Percentiles rank a stretch among this genome's conserved stretches.
These are phyloP conservation scores for Kluyveromyces starmeri DNA, from an alignment of 805 yeast genomes.

Conservation along the genomic window DNA sequence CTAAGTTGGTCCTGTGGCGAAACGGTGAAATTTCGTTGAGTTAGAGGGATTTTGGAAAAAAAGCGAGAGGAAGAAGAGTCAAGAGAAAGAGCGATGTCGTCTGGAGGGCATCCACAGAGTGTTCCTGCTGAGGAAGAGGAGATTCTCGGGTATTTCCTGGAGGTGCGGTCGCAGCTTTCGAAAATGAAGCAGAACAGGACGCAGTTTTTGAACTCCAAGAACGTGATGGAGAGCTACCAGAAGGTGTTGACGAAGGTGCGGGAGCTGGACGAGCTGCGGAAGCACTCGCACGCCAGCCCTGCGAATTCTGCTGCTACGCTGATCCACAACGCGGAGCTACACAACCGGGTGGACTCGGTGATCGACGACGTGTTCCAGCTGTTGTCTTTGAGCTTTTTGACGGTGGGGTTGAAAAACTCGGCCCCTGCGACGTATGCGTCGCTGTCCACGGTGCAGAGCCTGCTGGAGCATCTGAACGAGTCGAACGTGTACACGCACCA, in stretches of 20 bases:
- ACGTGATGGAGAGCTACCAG: constrained; percentile 52
- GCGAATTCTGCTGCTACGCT: constrained; percentile 19
- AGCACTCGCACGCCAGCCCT: constrained; percentile 25
- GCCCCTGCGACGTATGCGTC: constrained; percentile 95
- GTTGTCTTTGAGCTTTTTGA: constrained; percentile 74
- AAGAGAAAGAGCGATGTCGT: neutral
- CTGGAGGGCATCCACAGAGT: constrained; percentile 19
- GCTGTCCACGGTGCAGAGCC: constrained; percentile 72
- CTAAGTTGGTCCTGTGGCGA: too few species aligned
- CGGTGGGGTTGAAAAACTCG: constrained; percentile 82
- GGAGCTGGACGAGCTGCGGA: constrained; percentile 45
- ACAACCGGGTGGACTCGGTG: constrained; percentile 55
- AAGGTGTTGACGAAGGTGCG: constrained; percentile 46
- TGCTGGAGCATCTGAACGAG: constrained; percentile 75
- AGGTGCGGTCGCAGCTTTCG: constrained; percentile 36
- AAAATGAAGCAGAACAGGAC: constrained; percentile 53
- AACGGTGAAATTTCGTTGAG: too few species aligned
- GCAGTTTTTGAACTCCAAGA: constrained; percentile 58
- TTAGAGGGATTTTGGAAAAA: too few species aligned
- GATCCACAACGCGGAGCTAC: constrained; percentile 22
- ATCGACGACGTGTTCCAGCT: constrained; percentile 88
- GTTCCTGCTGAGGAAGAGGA: constrained; percentile 32
- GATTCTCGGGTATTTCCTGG: constrained; percentile 34
- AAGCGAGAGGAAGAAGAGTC: neutral
- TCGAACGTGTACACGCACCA: constrained; percentile 74